These are phyloP conservation scores for Nemania sp. DNA, from an alignment of 2,329 filamentous ascomycete species.

Conservation along the genomic window DNA sequence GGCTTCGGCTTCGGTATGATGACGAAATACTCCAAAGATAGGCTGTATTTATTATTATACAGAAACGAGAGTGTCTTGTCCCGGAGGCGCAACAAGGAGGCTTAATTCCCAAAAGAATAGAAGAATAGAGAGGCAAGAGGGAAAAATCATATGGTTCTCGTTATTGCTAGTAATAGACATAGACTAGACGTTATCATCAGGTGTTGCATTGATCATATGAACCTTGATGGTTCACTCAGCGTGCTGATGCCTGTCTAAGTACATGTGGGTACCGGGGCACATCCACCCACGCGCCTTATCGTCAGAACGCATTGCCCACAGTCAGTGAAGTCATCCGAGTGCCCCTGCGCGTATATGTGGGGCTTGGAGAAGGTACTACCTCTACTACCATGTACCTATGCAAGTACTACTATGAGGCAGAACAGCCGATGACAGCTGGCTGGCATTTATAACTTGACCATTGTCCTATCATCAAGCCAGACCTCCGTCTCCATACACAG, in stretches of 20 bases:
- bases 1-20: not conserved
- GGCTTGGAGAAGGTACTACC: not conserved
- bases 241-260: conserved; percentile 15
- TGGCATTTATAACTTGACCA: not conserved
- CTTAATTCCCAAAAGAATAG: not conserved
- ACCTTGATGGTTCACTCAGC: conserved; percentile 36
- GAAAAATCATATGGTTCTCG: not conserved
- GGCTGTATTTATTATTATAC: not conserved
- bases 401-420: not conserved
- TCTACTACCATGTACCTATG: not conserved
- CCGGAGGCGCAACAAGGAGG: not conserved
- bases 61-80: not conserved
- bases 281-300: conserved; percentile 35
- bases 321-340: conserved; percentile 45
- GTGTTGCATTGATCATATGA: conserved; percentile 39
- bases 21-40: not conserved
- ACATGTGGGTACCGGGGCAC: conserved; percentile 12
- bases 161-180: not conserved
- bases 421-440: not conserved
- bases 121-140: not conserved
- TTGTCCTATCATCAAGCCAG: conserved; percentile 3
- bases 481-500: not conserved
- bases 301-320: conserved; percentile 33
- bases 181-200: conserved; percentile 6
- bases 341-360: not conserved